Evolutionary conservation across 768 basidiomycete genomes (phyloP).

Genomic region (Solioccasus polychromus): DNA sequence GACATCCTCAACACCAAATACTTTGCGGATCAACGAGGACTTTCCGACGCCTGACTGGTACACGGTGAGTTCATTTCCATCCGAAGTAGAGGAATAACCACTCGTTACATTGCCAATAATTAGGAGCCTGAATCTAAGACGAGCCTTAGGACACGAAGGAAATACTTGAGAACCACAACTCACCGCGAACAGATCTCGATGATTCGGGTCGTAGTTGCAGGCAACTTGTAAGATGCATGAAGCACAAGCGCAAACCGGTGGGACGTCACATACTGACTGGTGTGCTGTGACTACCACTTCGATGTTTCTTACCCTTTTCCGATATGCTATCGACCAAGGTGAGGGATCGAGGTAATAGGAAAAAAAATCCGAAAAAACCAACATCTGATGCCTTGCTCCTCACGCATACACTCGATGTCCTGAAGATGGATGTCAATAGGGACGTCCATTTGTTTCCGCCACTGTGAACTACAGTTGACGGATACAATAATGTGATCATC

Average conservation of each 20-base stretch:
- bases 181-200: conserved; percentile 12
- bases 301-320: conserved; percentile 3
- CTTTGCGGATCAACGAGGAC: conserved; percentile 8
- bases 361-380: not conserved
- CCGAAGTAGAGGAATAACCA: not conserved
- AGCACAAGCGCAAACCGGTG: not conserved
- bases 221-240: conserved; percentile 3
- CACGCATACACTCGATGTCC: not conserved
- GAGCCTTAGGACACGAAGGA: not conserved
- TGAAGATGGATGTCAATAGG: conserved; percentile 1
- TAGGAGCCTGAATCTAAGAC: conserved; percentile 12
- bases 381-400: conserved; percentile 4
- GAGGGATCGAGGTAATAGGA: not conserved
- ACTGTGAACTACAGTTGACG: not conserved
- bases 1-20: conserved; percentile 12
- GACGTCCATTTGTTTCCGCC: not conserved
- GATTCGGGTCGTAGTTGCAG: conserved; percentile 7
- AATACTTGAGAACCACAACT: not conserved
- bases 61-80: not conserved
- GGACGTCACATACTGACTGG: conserved; percentile 1
- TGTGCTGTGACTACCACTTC: conserved; percentile 8
- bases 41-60: conserved; percentile 16
- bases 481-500: not conserved
- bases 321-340: conserved; percentile 6
- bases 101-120: conserved; percentile 19